These are phyloP conservation scores for Melocanna baccifera DNA, from an alignment of 176 grass and related monocot genomes.

Conservation along the genomic window DNA sequence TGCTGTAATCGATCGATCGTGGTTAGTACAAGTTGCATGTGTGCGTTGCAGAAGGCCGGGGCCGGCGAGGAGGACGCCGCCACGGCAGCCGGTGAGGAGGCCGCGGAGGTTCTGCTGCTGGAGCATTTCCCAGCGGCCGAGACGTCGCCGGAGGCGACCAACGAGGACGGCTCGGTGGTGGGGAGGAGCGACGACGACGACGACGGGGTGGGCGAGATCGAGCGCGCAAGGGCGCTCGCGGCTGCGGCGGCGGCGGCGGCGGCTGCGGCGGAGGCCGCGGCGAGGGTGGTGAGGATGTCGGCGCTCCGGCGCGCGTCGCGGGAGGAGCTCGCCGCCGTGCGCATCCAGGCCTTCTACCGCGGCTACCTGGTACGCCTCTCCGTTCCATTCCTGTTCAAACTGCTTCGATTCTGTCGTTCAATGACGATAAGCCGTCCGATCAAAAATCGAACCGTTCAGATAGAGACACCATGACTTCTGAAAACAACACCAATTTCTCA, in stretches of 20 bases:
- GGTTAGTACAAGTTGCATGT: background rate
- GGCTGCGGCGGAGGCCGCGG: constrained; percentile 49
- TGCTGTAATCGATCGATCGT: background rate
- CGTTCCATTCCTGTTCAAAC: background rate
- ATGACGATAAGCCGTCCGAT: background rate
- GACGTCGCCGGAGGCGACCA: constrained; percentile 51
- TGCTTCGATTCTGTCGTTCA: background rate
- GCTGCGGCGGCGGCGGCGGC: constrained; percentile 49
- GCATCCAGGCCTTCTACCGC: constrained; percentile 79
- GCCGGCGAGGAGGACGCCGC: constrained; percentile 12
- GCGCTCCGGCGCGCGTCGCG: constrained; percentile 35
- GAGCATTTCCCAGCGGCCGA: constrained; percentile 65
- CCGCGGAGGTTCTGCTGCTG: constrained; percentile 54
- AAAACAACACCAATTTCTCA: background rate
- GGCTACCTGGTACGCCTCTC: constrained; percentile 58
- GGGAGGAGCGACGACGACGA: constrained; percentile 1
- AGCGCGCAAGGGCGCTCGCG: constrained; percentile 31
- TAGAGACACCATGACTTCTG: background rate
- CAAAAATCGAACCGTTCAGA: background rate
- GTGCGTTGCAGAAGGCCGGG: background rate
- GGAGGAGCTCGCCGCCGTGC: constrained; percentile 66
- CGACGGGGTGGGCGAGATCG: constrained; percentile 30
- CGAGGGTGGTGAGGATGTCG: constrained; percentile 56
- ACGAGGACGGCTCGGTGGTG: constrained; percentile 8
- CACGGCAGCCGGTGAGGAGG: constrained; percentile 19